Evolutionary conservation across 805 yeast species (phyloP), one percentile per base, ranked within the genome.

Genomic region (Alloascoidea africana): DNA sequence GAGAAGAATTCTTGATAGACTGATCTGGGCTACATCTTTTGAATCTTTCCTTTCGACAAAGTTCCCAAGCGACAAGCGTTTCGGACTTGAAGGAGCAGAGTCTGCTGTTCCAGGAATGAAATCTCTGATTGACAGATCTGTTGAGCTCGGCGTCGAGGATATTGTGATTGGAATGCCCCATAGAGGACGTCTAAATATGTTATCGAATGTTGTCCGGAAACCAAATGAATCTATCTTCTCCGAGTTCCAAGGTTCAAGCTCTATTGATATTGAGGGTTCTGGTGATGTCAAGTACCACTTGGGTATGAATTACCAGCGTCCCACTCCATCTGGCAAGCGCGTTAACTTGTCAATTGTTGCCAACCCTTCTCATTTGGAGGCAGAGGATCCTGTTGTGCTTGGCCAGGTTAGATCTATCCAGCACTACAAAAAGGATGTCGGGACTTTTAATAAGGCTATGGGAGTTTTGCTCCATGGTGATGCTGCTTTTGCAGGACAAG

Each of bases 141-240:
- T 87, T 37, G 93, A 82, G 47, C 64, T 67, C 44, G 99, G 99
- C 51, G 79, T 89, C 38, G 96, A 87, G 63, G 97, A 89, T 58
- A 77, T 91, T 44, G 93, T 89, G 52, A 80, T 91, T 51, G 99
- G 99, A 67, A 91, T 91, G 97, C 96, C 99, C 38, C 99, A 91
- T 65, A 83, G 99, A 73, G 99, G 99, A 65, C 79, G 99, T 68
- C 70, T 91, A 53, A 91, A 91, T 62, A 87, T 91, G 79, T 73
- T 91, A 62, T 85, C 97, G 42, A 91, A 91, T 66, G 97, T 91
- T 52, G 96, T 91, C 36, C 82, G 98, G 66, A 91, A 91, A 62
- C 97, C 98, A 52, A 87, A 91, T 59, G 97, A 89, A 67, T 86
- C 96, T 37, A 91, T 91, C 56, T 89, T 91, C 62, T 77, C 93